phyloP scores from a whole-genome alignment of 768 basidiomycete species.

The Mycena capillaripes region DNA sequence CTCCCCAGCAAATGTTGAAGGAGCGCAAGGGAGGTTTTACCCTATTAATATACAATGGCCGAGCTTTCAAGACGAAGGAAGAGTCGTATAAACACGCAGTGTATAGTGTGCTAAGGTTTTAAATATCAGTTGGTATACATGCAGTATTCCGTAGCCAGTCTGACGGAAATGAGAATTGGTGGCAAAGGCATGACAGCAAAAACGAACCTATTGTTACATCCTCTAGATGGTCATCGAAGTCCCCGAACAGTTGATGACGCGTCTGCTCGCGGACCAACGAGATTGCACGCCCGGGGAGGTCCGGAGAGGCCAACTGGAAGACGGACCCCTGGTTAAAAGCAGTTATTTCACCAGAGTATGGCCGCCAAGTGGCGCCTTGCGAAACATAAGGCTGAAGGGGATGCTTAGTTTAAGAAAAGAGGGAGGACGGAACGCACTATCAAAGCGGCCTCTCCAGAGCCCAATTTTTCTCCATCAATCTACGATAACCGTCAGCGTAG shows the following conservation, averaged over 20 bases:
- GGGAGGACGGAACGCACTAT: slow-evolving; percentile 60
- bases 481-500: slow-evolving; percentile 45
- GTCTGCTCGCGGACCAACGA: slow-evolving; percentile 62
- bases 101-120: too few relatives aligned
- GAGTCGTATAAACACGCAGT: too few relatives aligned
- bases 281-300: slow-evolving; percentile 62
- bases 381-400: slow-evolving; percentile 65
- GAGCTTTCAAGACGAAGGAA: too few relatives aligned
- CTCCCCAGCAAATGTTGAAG: too few relatives aligned
- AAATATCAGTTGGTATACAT: slow-evolving; percentile 48
- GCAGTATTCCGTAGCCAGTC: slow-evolving; percentile 62
- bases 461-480: slow-evolving; percentile 75
- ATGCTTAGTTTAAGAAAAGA: neutral
- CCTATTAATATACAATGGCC: too few relatives aligned
- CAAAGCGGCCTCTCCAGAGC: slow-evolving; percentile 64
- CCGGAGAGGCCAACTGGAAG: slow-evolving; percentile 62
- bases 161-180: slow-evolving; percentile 31
- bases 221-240: slow-evolving; percentile 89
- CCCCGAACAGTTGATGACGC: slow-evolving; percentile 74
- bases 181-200: slow-evolving; percentile 34
- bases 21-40: too few relatives aligned
- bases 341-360: slow-evolving; percentile 49
- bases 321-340: slow-evolving; percentile 62
- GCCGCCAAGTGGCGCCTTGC: slow-evolving; percentile 63
- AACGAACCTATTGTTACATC: slow-evolving; percentile 70